Evolutionary conservation across 2,329 filamentous ascomycete species (phyloP), one percentile per base, ranked within the genome.

Genomic region (Neonectria neomacrospora): DNA sequence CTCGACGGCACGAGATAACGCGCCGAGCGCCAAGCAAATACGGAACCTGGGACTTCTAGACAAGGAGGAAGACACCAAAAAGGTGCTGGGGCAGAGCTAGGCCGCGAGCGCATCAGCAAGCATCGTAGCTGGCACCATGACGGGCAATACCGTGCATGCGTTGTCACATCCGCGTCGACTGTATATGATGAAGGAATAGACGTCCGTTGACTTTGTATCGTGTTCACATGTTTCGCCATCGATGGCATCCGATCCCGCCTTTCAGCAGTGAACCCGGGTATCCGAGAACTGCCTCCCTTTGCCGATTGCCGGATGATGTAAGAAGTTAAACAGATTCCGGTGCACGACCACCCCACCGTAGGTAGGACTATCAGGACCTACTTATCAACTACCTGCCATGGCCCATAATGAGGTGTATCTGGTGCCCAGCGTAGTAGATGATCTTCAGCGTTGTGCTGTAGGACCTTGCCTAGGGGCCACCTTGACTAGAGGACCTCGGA

Each of bases 1-100:
- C 60, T 85, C 90, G 72, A 89, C 91, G 72, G 86, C 91, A 67
- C 88, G 92, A 82, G 92, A 96, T 77, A 90, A 93, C 75, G 91
- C 89, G 62, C 93, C 93, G 64, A 94, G 88, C 67, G 91, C 92
- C 5, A 93, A 92, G 64, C 89, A 96, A 83, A 96, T 98, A 85
- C 86, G 93, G 79, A 94, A 91, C 78, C 79, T 98, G 66, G 95
- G 95, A 47, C 80, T 97, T 69, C 76, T 98, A 73, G 90, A 91
- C 75, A 93, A 93, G 79, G 91, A 96, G 71, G 92, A 96, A 72
- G 92, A 96, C 72, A 88, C 90, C 59, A 88, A 90, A 76, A 85
- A 86, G 76, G 84, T 88, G 61, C 71, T 87, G 54, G 81, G 80
- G 37, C 75, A 73, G 59, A 74, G 60, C 50, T 77, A 73, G 67